These are phyloP conservation scores for Pleurotus salmoneostramineus DNA, from an alignment of 768 basidiomycete genomes.

Conservation along the genomic window DNA sequence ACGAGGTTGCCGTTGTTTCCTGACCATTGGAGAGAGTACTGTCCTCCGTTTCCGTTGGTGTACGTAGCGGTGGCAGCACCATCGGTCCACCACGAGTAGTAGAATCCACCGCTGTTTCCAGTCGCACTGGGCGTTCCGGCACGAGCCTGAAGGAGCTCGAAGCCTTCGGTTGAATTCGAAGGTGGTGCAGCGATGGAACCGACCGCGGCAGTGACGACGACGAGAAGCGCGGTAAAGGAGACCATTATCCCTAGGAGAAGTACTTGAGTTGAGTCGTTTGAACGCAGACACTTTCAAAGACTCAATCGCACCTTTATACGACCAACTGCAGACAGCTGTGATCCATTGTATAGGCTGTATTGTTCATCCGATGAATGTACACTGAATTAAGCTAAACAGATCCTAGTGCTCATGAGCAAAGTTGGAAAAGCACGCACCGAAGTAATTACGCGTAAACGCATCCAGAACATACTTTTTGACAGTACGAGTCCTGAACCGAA, in stretches of 20 bases:
- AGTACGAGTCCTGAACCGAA: too few relatives aligned
- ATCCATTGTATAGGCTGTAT: too few relatives aligned
- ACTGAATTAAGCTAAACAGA: too few relatives aligned
- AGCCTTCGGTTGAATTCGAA: conserved; percentile 15
- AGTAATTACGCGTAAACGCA: too few relatives aligned
- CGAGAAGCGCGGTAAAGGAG: conserved; percentile 12
- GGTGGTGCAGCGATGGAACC: conserved; percentile 15
- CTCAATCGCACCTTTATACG: too few relatives aligned
- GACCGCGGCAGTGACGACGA: conserved; percentile 14
- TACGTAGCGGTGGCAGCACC: conserved; percentile 24
- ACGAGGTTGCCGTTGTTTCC: conserved; percentile 29
- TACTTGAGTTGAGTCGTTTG: background rate
- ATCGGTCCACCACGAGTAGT: conserved; percentile 35
- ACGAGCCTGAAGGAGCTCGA: conserved; percentile 12
- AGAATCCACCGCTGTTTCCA: conserved; percentile 28
- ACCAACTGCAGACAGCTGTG: too few relatives aligned
- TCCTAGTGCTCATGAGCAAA: too few relatives aligned
- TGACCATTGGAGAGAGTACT: conserved; percentile 29
- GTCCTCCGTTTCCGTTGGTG: conserved; percentile 23
- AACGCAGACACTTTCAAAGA: background rate
- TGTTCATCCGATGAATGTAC: too few relatives aligned
- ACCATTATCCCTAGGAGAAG: conserved; percentile 1
- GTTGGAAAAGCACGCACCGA: too few relatives aligned
- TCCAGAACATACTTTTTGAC: too few relatives aligned
- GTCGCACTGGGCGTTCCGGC: conserved; percentile 20